phyloP scores from a whole-genome alignment of 139 green algal species.

The Chlamydomonas incerta region DNA sequence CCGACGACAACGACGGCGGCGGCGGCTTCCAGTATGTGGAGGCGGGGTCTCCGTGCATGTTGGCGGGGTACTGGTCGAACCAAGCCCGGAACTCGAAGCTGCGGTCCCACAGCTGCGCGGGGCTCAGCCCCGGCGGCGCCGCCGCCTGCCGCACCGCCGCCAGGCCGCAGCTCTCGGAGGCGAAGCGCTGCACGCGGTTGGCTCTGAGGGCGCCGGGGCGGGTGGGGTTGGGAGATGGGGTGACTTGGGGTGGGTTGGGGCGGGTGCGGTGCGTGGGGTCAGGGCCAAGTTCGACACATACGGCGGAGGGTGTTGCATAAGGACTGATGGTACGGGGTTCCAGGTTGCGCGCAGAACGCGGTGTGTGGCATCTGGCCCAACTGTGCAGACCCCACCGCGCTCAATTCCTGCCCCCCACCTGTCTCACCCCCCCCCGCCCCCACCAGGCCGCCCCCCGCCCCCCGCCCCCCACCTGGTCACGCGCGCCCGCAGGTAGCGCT shows the following conservation, averaged over 20 bases:
- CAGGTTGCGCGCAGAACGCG: too few relatives aligned
- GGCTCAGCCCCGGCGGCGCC: neutral
- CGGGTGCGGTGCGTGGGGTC: neutral
- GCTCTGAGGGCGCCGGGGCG: neutral
- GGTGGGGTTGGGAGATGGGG: neutral
- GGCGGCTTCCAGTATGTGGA: slow-evolving; percentile 32
- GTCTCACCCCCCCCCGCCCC: neutral
- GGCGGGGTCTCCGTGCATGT: slow-evolving; percentile 7
- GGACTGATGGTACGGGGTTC: too few relatives aligned
- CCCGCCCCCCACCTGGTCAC: neutral
- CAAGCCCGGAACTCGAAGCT: slow-evolving; percentile 9
- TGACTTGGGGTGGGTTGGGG: neutral
- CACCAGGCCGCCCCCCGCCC: neutral
- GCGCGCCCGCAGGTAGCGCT: slow-evolving; percentile 32
- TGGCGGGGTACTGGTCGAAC: slow-evolving; percentile 33
- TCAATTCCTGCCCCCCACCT: too few relatives aligned
- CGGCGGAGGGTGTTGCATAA: too few relatives aligned
- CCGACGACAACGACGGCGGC: too few relatives aligned
- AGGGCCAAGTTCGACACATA: too few relatives aligned
- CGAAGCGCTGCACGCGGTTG: neutral
- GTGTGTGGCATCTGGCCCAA: too few relatives aligned
- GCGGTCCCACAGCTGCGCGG: neutral
- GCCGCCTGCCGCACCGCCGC: neutral
- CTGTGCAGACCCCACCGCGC: too few relatives aligned
- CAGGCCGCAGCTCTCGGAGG: neutral